phyloP scores from a whole-genome alignment of 202 grass and related monocot genomes.

The Eragrostis tef region DNA sequence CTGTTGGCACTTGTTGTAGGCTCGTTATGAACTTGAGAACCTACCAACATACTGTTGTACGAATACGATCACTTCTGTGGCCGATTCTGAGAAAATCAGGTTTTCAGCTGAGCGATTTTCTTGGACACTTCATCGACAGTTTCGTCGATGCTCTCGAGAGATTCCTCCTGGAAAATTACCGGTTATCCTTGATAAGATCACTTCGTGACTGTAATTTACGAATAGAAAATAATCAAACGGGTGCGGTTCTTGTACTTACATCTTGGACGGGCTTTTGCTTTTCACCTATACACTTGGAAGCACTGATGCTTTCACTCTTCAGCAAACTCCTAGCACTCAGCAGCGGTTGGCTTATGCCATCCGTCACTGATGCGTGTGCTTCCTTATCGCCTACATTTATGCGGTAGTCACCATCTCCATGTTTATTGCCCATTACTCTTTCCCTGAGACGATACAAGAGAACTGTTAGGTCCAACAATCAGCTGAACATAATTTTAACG shows the following conservation, averaged over 20 bases:
- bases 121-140: constrained; percentile 49
- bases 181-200: constrained; percentile 11
- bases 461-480: constrained; percentile 35
- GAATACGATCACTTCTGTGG: constrained; percentile 16
- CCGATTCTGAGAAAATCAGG: constrained; percentile 44
- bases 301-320: constrained; percentile 98
- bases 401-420: constrained; percentile 54
- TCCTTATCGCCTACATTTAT: constrained; percentile 55
- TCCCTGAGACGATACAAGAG: constrained; percentile 63
- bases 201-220: neutral
- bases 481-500: neutral
- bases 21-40: constrained; percentile 46
- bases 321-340: constrained; percentile 79
- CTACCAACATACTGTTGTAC: constrained; percentile 50
- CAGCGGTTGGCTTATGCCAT: constrained; percentile 65
- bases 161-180: constrained; percentile 52
- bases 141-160: constrained; percentile 50
- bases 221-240: neutral
- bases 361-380: constrained; percentile 64
- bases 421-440: constrained; percentile 70
- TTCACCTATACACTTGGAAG: constrained; percentile 95
- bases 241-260: constrained; percentile 59
- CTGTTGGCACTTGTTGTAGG: constrained; percentile 33
- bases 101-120: constrained; percentile 66
- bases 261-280: constrained; percentile 68